Conservation (phyloP, 306 rosid genomes). For the Canavalia gladiata region DNA sequence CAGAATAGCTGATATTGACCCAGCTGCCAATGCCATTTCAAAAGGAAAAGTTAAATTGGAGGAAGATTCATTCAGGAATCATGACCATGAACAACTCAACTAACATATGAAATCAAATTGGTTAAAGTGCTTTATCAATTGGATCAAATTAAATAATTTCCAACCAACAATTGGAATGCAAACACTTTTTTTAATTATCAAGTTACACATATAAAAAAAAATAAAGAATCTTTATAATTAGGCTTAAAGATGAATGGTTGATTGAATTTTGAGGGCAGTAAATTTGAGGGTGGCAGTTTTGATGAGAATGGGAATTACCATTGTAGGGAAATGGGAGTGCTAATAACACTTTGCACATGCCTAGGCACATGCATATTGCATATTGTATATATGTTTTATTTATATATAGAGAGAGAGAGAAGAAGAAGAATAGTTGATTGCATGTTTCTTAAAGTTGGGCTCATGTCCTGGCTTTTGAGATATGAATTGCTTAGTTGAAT, state of each 20-base stretch:
- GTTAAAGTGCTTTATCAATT: background rate
- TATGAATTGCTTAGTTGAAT: constrained; percentile 46
- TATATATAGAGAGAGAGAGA: constrained; percentile 23
- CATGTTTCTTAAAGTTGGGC: constrained; percentile 58
- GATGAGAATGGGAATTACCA: constrained; percentile 5
- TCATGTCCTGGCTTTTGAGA: constrained; percentile 50
- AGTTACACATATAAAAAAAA: background rate
- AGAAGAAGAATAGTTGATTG: constrained; percentile 26
- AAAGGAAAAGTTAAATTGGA: constrained; percentile 23
- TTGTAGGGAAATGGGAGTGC: constrained; percentile 7
- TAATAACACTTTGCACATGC: constrained; percentile 40
- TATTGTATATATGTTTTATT: background rate
- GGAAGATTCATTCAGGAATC: background rate
- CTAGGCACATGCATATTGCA: constrained; percentile 32
- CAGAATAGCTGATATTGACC: constrained; percentile 41
- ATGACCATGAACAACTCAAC: background rate
- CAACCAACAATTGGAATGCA: background rate
- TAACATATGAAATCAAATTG: background rate
- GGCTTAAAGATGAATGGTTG: constrained; percentile 1
- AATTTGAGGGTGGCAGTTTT: background rate
- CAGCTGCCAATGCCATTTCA: constrained; percentile 41
- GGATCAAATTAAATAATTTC: constrained; percentile 16
- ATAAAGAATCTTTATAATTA: constrained; percentile 3
- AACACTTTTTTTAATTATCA: background rate
- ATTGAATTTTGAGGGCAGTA: background rate